Conservation (phyloP, 257 asterid genomes). For the Dorcoceras hygrometricum region DNA sequence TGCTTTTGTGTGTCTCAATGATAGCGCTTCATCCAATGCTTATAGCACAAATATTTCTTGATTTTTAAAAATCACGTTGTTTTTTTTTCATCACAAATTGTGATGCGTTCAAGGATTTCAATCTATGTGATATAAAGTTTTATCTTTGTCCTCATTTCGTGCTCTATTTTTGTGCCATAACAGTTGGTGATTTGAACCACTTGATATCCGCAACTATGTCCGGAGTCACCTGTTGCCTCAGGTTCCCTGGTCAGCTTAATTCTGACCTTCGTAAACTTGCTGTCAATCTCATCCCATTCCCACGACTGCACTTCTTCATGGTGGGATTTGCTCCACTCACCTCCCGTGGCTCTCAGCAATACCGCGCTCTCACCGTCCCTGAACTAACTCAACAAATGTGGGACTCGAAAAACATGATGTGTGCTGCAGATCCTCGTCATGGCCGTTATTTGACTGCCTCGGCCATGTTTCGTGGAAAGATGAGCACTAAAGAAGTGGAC, state of each 20-base stretch:
- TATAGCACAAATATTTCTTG: neutral
- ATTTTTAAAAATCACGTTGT: neutral
- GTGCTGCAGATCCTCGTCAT: conserved; percentile 53
- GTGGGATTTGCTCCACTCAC: conserved; percentile 51
- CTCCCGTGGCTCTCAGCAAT: conserved; percentile 46
- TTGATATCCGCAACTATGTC: conserved; percentile 52
- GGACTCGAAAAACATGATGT: conserved; percentile 54
- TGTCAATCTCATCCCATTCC: conserved; percentile 49
- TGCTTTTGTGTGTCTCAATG: too few relatives aligned
- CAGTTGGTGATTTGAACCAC: conserved; percentile 57
- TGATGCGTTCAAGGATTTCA: too few relatives aligned
- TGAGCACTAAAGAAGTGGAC: conserved; percentile 55
- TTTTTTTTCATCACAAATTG: too few relatives aligned
- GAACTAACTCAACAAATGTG: conserved; percentile 56
- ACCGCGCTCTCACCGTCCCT: conserved; percentile 40
- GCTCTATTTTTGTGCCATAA: neutral
- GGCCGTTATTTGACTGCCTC: conserved; percentile 55
- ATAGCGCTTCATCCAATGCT: too few relatives aligned
- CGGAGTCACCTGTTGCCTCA: conserved; percentile 51
- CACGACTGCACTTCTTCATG: conserved; percentile 55
- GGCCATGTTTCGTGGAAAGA: conserved; percentile 55
- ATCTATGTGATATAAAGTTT: too few relatives aligned
- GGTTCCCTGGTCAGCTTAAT: conserved; percentile 55
- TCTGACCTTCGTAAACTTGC: conserved; percentile 49
- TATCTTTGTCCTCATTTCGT: neutral